These are phyloP conservation scores for Mortierella sp. DNA, from an alignment of 371 early-diverging fungal species.

Conservation along the genomic window DNA sequence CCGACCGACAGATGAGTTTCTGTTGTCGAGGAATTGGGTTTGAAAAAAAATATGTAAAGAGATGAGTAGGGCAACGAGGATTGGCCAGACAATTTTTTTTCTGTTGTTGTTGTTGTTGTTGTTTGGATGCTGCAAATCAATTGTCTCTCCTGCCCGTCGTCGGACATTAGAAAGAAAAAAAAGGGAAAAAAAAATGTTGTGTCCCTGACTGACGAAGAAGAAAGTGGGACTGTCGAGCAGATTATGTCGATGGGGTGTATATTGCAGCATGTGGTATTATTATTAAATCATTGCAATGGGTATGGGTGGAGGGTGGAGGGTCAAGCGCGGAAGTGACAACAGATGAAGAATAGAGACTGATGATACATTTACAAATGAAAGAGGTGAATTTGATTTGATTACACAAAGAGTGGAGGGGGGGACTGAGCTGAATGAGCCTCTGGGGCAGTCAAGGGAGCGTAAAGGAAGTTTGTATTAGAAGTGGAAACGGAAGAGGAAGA, in stretches of 20 bases:
- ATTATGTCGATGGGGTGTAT: neutral
- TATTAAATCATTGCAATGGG: neutral
- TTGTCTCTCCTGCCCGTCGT: neutral
- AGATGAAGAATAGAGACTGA: too few relatives aligned
- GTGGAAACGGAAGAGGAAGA: neutral
- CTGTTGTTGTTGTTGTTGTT: neutral
- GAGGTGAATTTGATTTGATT: neutral
- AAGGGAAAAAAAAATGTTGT: conserved; percentile 9
- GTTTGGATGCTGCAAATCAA: neutral
- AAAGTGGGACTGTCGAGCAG: neutral
- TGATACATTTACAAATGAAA: neutral
- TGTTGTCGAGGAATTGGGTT: conserved; percentile 17
- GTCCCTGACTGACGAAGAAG: neutral
- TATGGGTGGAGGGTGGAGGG: too few relatives aligned
- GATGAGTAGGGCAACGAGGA: neutral
- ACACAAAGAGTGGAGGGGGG: neutral
- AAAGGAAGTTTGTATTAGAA: neutral
- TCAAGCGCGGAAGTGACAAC: neutral
- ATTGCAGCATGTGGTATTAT: neutral
- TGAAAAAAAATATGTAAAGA: neutral
- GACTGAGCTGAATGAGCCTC: neutral
- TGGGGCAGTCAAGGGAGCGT: neutral
- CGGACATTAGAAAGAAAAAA: conserved; percentile 11
- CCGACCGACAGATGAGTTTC: too few relatives aligned
- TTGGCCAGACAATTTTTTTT: conserved; percentile 5